These are phyloP conservation scores for Exophiala viscosa DNA, from an alignment of 2,329 filamentous ascomycete genomes.

Conservation along the genomic window DNA sequence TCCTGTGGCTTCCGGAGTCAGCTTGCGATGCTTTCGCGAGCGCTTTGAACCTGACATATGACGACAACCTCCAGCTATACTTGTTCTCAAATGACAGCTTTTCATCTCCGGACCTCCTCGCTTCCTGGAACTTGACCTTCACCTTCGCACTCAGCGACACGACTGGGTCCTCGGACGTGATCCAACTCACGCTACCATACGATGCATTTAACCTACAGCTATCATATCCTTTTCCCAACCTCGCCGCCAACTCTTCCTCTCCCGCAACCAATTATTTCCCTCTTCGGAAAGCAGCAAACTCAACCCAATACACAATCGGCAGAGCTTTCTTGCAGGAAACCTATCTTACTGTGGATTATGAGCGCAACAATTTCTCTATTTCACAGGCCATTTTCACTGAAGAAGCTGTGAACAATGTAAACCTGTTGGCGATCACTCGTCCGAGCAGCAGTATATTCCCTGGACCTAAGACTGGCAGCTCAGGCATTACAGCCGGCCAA, in stretches of 20 bases:
- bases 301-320: slow-evolving; percentile 38
- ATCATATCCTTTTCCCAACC: slow-evolving; percentile 34
- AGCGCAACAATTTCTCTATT: slow-evolving; percentile 36
- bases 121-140: slow-evolving; percentile 33
- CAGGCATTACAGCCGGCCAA: slow-evolving; percentile 29
- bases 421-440: slow-evolving; percentile 28
- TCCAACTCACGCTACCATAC: slow-evolving; percentile 39
- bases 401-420: slow-evolving; percentile 55
- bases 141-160: slow-evolving; percentile 36
- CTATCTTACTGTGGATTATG: slow-evolving; percentile 38
- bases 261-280: slow-evolving; percentile 38
- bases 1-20: slow-evolving; percentile 37
- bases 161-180: slow-evolving; percentile 27
- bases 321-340: slow-evolving; percentile 42
- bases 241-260: slow-evolving; percentile 27
- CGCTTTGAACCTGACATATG: slow-evolving; percentile 36
- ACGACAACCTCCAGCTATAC: slow-evolving; percentile 36
- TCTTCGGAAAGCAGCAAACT: slow-evolving; percentile 34
- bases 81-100: slow-evolving; percentile 26
- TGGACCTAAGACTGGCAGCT: slow-evolving; percentile 7
- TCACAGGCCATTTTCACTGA: slow-evolving; percentile 33
- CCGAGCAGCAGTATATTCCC: slow-evolving; percentile 24
- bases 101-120: slow-evolving; percentile 29
- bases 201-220: slow-evolving; percentile 38
- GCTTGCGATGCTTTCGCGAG: slow-evolving; percentile 37